Evolutionary conservation across 169 alveolate species (phyloP), one percentile per base, ranked within the genome.

Genomic region (Plasmodium berghei): DNA sequence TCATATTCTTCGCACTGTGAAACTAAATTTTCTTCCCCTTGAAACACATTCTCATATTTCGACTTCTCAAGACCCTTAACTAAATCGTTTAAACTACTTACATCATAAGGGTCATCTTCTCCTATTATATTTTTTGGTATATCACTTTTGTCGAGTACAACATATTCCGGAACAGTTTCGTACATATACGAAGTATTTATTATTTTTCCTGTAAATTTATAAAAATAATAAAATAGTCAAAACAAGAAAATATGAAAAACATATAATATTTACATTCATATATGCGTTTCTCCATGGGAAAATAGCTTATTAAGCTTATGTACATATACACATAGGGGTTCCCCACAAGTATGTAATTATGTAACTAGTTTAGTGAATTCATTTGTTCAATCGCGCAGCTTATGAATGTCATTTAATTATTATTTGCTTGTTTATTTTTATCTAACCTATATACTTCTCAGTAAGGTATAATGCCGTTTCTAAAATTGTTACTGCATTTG

Each of bases 121-220:
- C 66, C 69, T 9, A 5, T 73, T 28, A 73, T 61, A 24, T 34
- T 42, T 14, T 49, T 54, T 6, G 20, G 9, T 56, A 10, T 28
- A n/a, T 49, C 10, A 40, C 3, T 46, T 64, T 75, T 67, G 16
- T 46, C 89, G 40, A 75, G 62, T 10, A 64, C 75, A 22, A 75
- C 8, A 48, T 75, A 75, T 20, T 75, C 89, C 52, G 89, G 89
- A 2, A 63, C 61, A 14, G 89, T 75, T 64, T 75, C 89, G 59
- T 75, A 75, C 18, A 75, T 20, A 55, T 75, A 75, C 9, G 89
- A 75, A 20, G 64, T 75, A 26, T 75, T 75, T 48, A 75, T 75
- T 24, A 75, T 62, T 62, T 75, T 75, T 5, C 89, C 89, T 75
- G 14, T 6, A 56, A 26, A 16, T 20, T 16, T 22, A 58, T 63